Base-by-base conservation (phyloP, 2,329 filamentous ascomycete species). In the Teratosphaeria gauchensis region DNA sequence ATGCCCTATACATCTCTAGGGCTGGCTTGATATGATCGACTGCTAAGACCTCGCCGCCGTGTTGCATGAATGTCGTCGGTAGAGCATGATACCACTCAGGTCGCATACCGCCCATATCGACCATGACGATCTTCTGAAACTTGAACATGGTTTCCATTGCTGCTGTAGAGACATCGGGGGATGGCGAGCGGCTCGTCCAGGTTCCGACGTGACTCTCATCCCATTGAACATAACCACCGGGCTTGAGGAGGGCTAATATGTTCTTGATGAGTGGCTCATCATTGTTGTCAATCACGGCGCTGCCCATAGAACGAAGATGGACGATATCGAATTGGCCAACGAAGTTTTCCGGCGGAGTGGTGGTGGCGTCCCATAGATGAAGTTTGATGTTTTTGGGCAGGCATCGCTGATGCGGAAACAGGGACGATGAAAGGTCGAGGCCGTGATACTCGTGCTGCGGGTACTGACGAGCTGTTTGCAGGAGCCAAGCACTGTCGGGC, bases 151-250 rank as follows among this genome's bases (percentile, higher is more conserved):
- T 53, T 19, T 33, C n/a, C 56, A 55, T 55, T 14, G 59, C 48
- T n/a, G 30, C 31, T 3, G 31, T 38, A 9, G 21, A 12, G 28
- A 53, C 56, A 21, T 21, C 32, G n/a, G 35, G 35, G 35, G 5
- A 1, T 5, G 35, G 12, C 35, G 35, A 16, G 35, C 2, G 9
- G 3, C n/a, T 5, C n/a, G 35, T 11, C 35, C 12, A 42, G n/a
- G 12, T 42, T 16, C 12, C 35, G 28, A 38, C n/a, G 51, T 62
- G 51, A 12, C 35, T 56, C 31, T 64, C 62, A 35, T 62, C 61
- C 62, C 62, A 64, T 55, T 64, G 62, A 6, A 61, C 33, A 42
- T 64, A 60, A 32, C 59, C 61, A 21, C 62, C 61, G 7, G 59
- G 62, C 54, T 63, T 61, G 35, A 64, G 51, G 55, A 64, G 59